These are phyloP conservation scores for Dipteronia dyeriana DNA, from an alignment of 345 rosid genomes.

Conservation along the genomic window DNA sequence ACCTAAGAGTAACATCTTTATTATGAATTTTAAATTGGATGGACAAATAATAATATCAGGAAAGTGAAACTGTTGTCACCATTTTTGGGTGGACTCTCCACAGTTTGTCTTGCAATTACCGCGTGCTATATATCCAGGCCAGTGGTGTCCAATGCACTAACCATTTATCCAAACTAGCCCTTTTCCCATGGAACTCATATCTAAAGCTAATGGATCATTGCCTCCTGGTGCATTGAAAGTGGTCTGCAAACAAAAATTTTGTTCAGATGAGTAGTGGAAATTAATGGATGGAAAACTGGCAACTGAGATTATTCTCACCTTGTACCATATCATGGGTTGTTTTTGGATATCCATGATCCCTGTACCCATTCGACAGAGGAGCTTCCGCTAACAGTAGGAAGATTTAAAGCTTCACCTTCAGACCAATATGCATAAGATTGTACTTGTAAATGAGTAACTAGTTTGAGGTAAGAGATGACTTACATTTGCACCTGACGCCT, in stretches of 20 bases:
- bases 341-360: slow-evolving; percentile 56
- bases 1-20: slow-evolving; percentile 46
- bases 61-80: slow-evolving; percentile 38
- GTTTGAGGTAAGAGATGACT: not conserved
- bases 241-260: slow-evolving; percentile 39
- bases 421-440: slow-evolving; percentile 53
- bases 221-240: slow-evolving; percentile 65
- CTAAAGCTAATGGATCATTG: slow-evolving; percentile 76
- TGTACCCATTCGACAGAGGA: slow-evolving; percentile 76
- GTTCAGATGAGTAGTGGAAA: not conserved
- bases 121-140: slow-evolving; percentile 68
- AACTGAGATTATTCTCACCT: slow-evolving; percentile 40
- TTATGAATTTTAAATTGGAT: not conserved
- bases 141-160: slow-evolving; percentile 78
- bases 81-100: slow-evolving; percentile 83
- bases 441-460: not conserved
- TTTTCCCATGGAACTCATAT: slow-evolving; percentile 81
- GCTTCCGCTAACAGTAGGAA: slow-evolving; percentile 64
- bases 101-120: slow-evolving; percentile 68
- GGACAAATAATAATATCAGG: not conserved
- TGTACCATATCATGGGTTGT: slow-evolving; percentile 90
- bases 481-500: not conserved
- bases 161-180: slow-evolving; percentile 92
- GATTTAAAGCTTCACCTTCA: slow-evolving; percentile 69
- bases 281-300: not conserved